phyloP scores from a whole-genome alignment of 768 basidiomycete genomes.

The Artomyces pyxidatus region DNA sequence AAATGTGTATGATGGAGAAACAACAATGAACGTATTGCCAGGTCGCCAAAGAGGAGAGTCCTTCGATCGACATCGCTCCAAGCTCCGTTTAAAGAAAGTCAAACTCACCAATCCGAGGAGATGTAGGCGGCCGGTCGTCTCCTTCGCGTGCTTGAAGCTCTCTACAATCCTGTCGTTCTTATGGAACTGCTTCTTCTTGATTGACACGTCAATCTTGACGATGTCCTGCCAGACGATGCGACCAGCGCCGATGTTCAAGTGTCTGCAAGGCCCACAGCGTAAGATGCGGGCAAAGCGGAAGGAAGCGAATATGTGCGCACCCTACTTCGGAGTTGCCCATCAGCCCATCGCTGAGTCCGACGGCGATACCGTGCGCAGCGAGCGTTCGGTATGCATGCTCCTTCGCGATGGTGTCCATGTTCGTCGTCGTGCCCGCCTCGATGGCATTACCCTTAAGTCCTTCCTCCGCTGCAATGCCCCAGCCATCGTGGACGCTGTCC shows the following conservation, averaged over 20 bases:
- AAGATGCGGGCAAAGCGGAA: not conserved
- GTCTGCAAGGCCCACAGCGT: conserved; percentile 41
- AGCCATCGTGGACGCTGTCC: conserved; percentile 90
- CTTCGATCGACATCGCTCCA: too few species aligned
- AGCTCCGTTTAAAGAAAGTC: too few species aligned
- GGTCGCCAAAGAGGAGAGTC: too few species aligned
- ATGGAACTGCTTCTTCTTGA: conserved; percentile 84
- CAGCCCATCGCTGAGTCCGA: conserved; percentile 86
- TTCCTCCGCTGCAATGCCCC: conserved; percentile 68
- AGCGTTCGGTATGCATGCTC: conserved; percentile 67
- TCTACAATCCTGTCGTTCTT: conserved; percentile 69
- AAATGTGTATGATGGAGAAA: not conserved
- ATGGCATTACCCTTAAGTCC: conserved; percentile 86
- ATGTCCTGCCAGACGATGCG: conserved; percentile 98
- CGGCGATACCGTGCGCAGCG: conserved; percentile 85
- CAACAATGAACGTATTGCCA: too few species aligned
- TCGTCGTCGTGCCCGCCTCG: conserved; percentile 70
- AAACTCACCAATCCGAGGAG: conserved; percentile 69
- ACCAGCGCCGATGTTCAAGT: conserved; percentile 92
- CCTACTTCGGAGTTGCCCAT: conserved; percentile 99
- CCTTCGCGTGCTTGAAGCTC: conserved; percentile 70
- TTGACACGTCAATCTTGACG: conserved; percentile 87
- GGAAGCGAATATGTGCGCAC: conserved; percentile 35
- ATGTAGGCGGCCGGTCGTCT: conserved; percentile 77
- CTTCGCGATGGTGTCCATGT: conserved; percentile 84